Base-by-base conservation (phyloP, 352 stramenopile genomes). In the Stramenopiles sp. region DNA sequence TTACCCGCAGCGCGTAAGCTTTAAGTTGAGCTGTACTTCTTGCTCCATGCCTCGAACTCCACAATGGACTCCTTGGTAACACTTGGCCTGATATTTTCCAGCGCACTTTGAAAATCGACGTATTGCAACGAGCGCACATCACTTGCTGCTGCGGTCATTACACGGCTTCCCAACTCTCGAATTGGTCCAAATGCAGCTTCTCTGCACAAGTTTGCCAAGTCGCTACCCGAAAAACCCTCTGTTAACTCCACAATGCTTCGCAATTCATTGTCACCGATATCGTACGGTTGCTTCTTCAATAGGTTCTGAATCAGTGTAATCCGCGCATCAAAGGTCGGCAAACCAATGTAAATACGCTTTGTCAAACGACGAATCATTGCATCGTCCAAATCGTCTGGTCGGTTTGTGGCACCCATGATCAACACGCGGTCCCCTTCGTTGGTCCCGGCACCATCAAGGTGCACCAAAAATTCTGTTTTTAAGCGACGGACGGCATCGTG, bases 391-490 rank as follows among this genome's bases (percentile, higher is more conserved):
- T 99, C 96, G 86, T 98, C 92, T 25, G 96, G 96, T 81, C 93
- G 88, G 83, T 99, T 99, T 0, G 96, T 99, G 0, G 95, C 95
- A 55, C 96, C 92, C 90, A 84, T 88, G 7, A 88, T 81, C 1
- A 93, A 87, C 14, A 98, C 93, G 22, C 95, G 89, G 31, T 96
- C 94, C 82, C 93, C 91, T 14, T 90, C 88, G 82, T 91, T 92
- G 7, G 93, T 97, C 30, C 94, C 92, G 22, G 92, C 92, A 81
- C 94, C 95, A 86, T 99, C 95, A 29, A 99, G 87, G 86, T 98
- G 94, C 0, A 99, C 94, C 0, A 99, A 87, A 86, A 98, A 99
- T 85, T 99, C 96, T 0, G 95, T 99, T 85, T 99, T 99, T 84
- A 99, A 97, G 29, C 95, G 87, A 30, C 95, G 85, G 86, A 91